Evolutionary conservation across 2,329 filamentous ascomycete species (phyloP).

Genomic region (Lasiodiplodia sp.): DNA sequence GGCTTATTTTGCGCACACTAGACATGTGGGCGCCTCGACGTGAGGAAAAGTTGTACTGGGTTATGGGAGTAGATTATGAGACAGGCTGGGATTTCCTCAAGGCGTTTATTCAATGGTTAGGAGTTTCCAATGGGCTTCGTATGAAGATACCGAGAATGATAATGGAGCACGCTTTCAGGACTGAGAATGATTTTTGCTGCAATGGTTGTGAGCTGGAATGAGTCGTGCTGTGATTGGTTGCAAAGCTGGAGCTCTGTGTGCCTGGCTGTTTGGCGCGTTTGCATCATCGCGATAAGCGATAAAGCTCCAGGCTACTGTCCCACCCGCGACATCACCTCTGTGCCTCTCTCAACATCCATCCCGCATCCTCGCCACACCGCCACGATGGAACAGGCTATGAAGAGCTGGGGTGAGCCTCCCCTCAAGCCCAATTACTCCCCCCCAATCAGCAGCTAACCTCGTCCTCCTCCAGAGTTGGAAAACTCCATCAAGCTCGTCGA

Average conservation of each 20-base stretch:
- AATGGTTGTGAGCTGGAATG: neutral
- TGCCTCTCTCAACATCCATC: neutral
- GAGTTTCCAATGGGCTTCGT: neutral
- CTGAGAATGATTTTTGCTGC: neutral
- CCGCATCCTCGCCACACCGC: slow-evolving; percentile 1
- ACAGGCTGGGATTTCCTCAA: neutral
- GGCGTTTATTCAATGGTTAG: neutral
- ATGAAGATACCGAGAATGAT: slow-evolving; percentile 15
- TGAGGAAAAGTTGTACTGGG: slow-evolving; percentile 15
- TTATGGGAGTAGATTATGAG: neutral
- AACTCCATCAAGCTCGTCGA: slow-evolving; percentile 84
- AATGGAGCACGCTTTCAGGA: neutral
- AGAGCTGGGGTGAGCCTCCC: slow-evolving; percentile 64
- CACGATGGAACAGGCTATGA: slow-evolving; percentile 63
- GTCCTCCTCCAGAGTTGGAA: slow-evolving; percentile 73
- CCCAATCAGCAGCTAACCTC: neutral
- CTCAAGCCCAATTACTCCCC: slow-evolving; percentile 16
- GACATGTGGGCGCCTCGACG: neutral
- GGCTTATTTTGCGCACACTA: neutral
- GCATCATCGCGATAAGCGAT: slow-evolving; percentile 25
- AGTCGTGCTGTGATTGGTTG: slow-evolving; percentile 4
- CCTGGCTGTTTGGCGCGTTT: slow-evolving; percentile 22
- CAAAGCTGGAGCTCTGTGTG: neutral
- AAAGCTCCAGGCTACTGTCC: slow-evolving; percentile 19
- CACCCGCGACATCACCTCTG: slow-evolving; percentile 7